A percentile compares a stretch with the other conserved stretches of the same genome.
Evolutionary conservation across 805 yeast species (phyloP).

Genomic region (Priceomyces carsonii): DNA sequence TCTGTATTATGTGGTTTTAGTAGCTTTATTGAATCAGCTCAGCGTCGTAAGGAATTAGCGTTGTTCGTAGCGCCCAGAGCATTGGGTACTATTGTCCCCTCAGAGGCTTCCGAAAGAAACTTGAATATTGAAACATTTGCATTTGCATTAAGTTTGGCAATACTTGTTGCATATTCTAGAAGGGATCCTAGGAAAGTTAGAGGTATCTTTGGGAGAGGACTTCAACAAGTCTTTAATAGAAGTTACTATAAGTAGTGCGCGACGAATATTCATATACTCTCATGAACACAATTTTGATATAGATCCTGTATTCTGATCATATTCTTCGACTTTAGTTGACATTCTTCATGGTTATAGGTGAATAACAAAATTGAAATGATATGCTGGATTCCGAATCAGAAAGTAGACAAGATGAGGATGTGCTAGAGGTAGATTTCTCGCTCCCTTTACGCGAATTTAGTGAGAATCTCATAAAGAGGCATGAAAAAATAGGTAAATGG

Average conservation of each 20-base stretch:
- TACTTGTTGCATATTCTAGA: slow-evolving; percentile 34
- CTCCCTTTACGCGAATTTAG: slow-evolving; percentile 11
- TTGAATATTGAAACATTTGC: slow-evolving; percentile 28
- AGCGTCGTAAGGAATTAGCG: slow-evolving; percentile 48
- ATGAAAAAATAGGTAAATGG: slow-evolving; percentile 13
- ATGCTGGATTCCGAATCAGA: slow-evolving; percentile 18
- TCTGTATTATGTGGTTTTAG: slow-evolving; percentile 44
- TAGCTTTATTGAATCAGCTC: slow-evolving; percentile 37
- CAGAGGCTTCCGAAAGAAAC: slow-evolving; percentile 23
- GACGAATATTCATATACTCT: neutral
- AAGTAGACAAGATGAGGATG: slow-evolving; percentile 12
- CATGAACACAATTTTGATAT: no score
- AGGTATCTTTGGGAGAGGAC: slow-evolving; percentile 38
- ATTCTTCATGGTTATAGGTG: no score
- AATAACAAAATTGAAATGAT: slow-evolving; percentile 14
- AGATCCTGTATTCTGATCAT: no score
- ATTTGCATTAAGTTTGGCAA: slow-evolving; percentile 37
- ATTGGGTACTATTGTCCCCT: slow-evolving; percentile 31
- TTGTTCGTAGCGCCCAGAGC: slow-evolving; percentile 47
- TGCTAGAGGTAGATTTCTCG: slow-evolving; percentile 16
- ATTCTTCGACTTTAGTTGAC: no score
- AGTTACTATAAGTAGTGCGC: slow-evolving; percentile 1
- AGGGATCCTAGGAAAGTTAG: slow-evolving; percentile 29
- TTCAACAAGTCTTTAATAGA: slow-evolving; percentile 6
- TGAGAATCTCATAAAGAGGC: slow-evolving; percentile 13